Percentiles rank a stretch among this genome's conserved stretches.
Conservation (phyloP, 768 basidiomycete species). For the Suillus brevipes region DNA sequence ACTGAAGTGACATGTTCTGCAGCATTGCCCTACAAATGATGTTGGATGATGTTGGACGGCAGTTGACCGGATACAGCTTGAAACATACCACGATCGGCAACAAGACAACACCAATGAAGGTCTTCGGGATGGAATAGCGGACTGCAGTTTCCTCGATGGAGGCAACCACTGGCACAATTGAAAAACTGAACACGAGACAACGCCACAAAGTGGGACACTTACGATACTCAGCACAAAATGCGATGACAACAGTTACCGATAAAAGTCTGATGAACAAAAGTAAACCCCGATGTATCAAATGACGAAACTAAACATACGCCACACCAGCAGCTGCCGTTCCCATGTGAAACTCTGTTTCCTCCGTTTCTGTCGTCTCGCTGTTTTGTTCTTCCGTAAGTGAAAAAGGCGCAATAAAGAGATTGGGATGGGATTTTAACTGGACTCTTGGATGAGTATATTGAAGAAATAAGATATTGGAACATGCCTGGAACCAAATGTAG, state of each 20-base stretch:
- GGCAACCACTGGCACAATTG: conserved; percentile 62
- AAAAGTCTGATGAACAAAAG: conserved; percentile 51
- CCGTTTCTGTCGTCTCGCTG: not conserved
- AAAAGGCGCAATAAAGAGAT: conserved; percentile 37
- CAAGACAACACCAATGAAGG: conserved; percentile 85
- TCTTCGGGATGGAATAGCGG: conserved; percentile 76
- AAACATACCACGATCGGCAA: conserved; percentile 79
- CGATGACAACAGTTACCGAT: conserved; percentile 73
- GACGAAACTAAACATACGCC: conserved; percentile 36
- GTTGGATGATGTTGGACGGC: not conserved
- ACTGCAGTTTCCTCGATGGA: conserved; percentile 91
- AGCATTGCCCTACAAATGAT: conserved; percentile 58
- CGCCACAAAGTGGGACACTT: conserved; percentile 30
- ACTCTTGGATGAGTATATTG: conserved; percentile 8
- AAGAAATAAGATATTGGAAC: conserved; percentile 15
- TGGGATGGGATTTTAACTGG: conserved; percentile 71
- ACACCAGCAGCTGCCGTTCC: conserved; percentile 63
- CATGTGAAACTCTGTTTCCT: conserved; percentile 52
- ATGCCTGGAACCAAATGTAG: conserved; percentile 75
- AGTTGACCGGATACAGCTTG: not conserved
- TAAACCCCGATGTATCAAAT: not conserved
- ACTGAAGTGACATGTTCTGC: conserved; percentile 88
- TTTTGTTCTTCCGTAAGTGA: conserved; percentile 31
- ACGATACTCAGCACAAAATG: conserved; percentile 90
- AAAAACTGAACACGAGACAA: not conserved